A percentile compares a stretch with the other conserved stretches of the same genome.
These are phyloP conservation scores for Xylariaceae sp. DNA, from an alignment of 2,329 filamentous ascomycete species.

Conservation along the genomic window DNA sequence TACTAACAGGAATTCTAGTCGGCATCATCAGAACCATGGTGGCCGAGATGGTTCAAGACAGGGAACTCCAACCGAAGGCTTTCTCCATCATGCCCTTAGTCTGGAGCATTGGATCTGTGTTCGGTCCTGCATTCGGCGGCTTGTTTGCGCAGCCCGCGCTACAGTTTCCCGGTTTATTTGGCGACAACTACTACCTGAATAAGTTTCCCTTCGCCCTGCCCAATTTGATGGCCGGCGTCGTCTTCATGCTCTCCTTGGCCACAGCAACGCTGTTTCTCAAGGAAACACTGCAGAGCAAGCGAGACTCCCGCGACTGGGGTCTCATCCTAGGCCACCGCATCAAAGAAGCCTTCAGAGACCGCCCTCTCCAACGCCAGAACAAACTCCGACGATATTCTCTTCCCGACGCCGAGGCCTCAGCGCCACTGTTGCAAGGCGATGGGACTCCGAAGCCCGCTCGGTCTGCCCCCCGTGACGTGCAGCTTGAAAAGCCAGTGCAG, in stretches of 20 bases:
- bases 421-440: constrained; percentile 46
- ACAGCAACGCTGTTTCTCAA: constrained; percentile 75
- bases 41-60: constrained; percentile 86
- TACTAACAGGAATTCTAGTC: constrained; percentile 45
- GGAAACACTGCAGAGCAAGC: constrained; percentile 76
- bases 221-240: constrained; percentile 69
- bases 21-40: constrained; percentile 90
- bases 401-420: constrained; percentile 53
- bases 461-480: constrained; percentile 6
- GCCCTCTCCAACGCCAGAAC: constrained; percentile 25
- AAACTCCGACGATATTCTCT: constrained; percentile 44
- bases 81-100: constrained; percentile 91
- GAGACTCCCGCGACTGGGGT: constrained; percentile 68
- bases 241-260: constrained; percentile 74
- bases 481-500: constrained; percentile 22
- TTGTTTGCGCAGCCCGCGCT: constrained; percentile 76
- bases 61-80: constrained; percentile 78
- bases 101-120: constrained; percentile 82
- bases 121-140: constrained; percentile 84
- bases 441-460: constrained; percentile 24
- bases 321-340: constrained; percentile 67
- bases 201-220: constrained; percentile 79
- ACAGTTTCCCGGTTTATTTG: constrained; percentile 69
- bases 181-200: constrained; percentile 62
- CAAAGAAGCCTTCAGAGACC: constrained; percentile 36